Evolutionary conservation across 2,329 filamentous ascomycete genomes (phyloP), one percentile per base, ranked within the genome.

Genomic region (Calonectria honghensis): DNA sequence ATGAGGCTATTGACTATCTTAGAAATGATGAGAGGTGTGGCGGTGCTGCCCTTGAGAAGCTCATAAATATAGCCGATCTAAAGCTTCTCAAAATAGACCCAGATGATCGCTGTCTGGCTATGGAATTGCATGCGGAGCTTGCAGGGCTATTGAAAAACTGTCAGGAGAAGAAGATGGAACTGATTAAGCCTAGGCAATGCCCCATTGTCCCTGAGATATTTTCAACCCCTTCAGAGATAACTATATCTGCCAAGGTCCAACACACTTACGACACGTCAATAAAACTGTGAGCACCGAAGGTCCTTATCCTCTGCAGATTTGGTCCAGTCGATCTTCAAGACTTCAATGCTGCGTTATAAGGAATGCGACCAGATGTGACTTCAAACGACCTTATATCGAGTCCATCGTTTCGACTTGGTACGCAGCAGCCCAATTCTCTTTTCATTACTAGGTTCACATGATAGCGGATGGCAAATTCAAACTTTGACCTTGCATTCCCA

Each of bases 21-120:
- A 27, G 35, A 27, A 29, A 72, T 32, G 69, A 72, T 54, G 69
- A 29, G 57, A 63, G 69, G 35, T 35, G 54, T 27, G 32, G 10
- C 27, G 50, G 61, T 20, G 45, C 69, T 3, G 48, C 57, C 27
- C 57, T 66, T 20, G 69, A 59, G 2, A 39, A 72, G 29, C 61
- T 72, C 10, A 39, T 72, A 27, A 24, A 67, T 29, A 24, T 67
- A 20, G 29, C 65, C 10, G 50, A 72, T 66, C 57, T 24, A 37
- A 66, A 57, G 6, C 37, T 72, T 14, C 69, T 72, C 31, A 41
- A 51, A 41, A 31, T 71, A 10, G 54, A 71, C 18, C 57, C 68
- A 35, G 41, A 57, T 24, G n/a, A 48, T 14, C 68, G 68, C 32
- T 45, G 32, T 27, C 5, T 35, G 45, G 57, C 59, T 41, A 27